Evolutionary conservation across 129 eudicot species (phyloP), one percentile per base, ranked within the genome.

Genomic region (Saussurea involucrata): DNA sequence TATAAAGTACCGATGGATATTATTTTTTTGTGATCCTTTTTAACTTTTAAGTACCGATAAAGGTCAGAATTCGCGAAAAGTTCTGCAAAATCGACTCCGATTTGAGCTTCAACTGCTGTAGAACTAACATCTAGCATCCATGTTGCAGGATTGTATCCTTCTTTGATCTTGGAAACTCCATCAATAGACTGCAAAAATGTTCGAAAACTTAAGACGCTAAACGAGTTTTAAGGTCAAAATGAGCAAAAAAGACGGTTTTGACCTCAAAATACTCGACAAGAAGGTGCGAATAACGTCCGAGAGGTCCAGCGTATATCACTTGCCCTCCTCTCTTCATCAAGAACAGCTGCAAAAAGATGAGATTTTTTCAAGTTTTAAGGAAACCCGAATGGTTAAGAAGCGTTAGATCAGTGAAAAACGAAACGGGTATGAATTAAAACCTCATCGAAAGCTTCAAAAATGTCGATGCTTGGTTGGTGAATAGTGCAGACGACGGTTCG

Each of bases 401-500:
- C 24, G 28, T 76, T 8, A 63, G 11, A 79, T 71, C 28, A 13
- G 0, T 28, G 12, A 34, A 20, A 71, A 68, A 28, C 0, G 8
- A 65, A 37, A 29, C 10, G 21, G 65, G 72, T 6, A 55, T 3
- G 49, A 66, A 29, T 68, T 22, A 3, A 65, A 74, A 92, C 97
- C 88, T 92, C 96, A 69, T 92, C 97, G 13, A 92, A 92, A 9
- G 96, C 83, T 83, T 89, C 96, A 71, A 92, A 92, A 31, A 89
- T 92, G 67, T 89, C 97, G 18, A 89, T 92, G 58, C 96, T 87
- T 4, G 96, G 96, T 68, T 92, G 95, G 82, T 92, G 97, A 77
- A 92, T 92, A 11, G 97, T 92, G 88, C 97, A 92, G 6, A 92
- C 95, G 4, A 92, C 92, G 5, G 95, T 92, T 75, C 97, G 86